These are phyloP conservation scores for Fusarium multiceps DNA, from an alignment of 2,329 filamentous ascomycete species.

Conservation along the genomic window DNA sequence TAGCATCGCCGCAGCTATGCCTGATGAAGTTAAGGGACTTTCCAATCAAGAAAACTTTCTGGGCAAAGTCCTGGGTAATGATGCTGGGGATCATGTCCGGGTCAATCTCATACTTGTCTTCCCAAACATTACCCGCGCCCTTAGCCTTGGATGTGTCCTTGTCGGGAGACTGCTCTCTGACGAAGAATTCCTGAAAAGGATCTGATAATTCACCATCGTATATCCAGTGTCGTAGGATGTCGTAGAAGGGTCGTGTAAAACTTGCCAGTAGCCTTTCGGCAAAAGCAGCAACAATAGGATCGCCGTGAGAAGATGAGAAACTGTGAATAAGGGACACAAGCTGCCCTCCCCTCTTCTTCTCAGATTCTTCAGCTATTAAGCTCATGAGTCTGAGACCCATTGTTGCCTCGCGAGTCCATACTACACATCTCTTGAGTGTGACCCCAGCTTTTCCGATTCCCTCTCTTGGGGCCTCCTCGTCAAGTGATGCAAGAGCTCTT, in stretches of 20 bases:
- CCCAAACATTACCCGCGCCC: conserved; percentile 91
- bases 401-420: conserved; percentile 97
- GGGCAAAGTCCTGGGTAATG: conserved; percentile 91
- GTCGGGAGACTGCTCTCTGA: conserved; percentile 76
- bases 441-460: conserved; percentile 88
- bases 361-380: conserved; percentile 91
- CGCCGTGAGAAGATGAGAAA: conserved; percentile 92
- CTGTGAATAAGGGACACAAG: conserved; percentile 93
- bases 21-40: conserved; percentile 99
- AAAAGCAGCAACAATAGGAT: conserved; percentile 93
- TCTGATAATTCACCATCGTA: conserved; percentile 99
- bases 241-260: conserved; percentile 94
- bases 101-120: conserved; percentile 93
- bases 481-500: conserved; percentile 79
- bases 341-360: conserved; percentile 85
- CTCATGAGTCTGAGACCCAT: conserved; percentile 95
- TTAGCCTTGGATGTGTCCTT: conserved; percentile 63
- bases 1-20: conserved; percentile 91
- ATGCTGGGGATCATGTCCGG: conserved; percentile 91
- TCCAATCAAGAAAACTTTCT: conserved; percentile 96
- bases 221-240: conserved; percentile 96
- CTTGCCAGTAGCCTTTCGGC: conserved; percentile 88
- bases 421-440: conserved; percentile 92
- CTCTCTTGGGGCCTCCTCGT: conserved; percentile 72
- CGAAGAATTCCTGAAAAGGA: conserved; percentile 95